Base-by-base conservation (phyloP, 1,284 basidiomycete species). In the Ceratorhiza oryzae-sativae region DNA sequence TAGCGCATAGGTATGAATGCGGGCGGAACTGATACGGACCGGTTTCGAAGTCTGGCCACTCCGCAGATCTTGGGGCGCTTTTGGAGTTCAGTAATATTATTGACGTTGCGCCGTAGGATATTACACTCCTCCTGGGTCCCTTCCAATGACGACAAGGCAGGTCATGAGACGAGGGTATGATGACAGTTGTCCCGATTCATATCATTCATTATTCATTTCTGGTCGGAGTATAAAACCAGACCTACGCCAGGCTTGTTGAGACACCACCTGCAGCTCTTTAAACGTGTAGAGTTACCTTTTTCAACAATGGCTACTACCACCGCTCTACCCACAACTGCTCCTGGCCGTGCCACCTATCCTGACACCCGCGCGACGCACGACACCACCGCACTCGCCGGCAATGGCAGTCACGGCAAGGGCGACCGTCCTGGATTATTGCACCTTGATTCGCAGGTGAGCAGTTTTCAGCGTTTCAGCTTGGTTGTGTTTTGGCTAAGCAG, bases 381-480 rank as follows among this genome's bases (percentile, higher is more conserved):
- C 30, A 10, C 15, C 13, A 34, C 45, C 15, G 45, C 45, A n/a
- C 9, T 27, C 10, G 15, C 15, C n/a, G 18, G 27, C 23, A 23
- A 41, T 15, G 5, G 18, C 30, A 51, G 63, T 15, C 23, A 68
- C 36, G 63, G 51, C 34, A 53, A 41, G 27, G n/a, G 53, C 8
- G 36, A 25, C 18, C 67, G 67, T 34, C 67, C 67, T 10, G 67
- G 67, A 42, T 10, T 70, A 20, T 48, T 23, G 27, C 53, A 32
- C 2, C 67, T 25, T 30, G 67, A 70, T 30, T 70, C 67, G 0
- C 67, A 70, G 67, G 67, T 49, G 55, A 9, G 67, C 36, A 20
- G 10, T 34, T 30, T 8, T 34, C 23, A 8, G 6, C 55, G 1
- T 36, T 15, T 18, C 10, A 9, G 12, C 1, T 4, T 30, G 25